Percentiles rank a stretch among this genome's conserved stretches.
Conservation (phyloP, 2,329 filamentous ascomycete species). For the Epichloe gansuensis region DNA sequence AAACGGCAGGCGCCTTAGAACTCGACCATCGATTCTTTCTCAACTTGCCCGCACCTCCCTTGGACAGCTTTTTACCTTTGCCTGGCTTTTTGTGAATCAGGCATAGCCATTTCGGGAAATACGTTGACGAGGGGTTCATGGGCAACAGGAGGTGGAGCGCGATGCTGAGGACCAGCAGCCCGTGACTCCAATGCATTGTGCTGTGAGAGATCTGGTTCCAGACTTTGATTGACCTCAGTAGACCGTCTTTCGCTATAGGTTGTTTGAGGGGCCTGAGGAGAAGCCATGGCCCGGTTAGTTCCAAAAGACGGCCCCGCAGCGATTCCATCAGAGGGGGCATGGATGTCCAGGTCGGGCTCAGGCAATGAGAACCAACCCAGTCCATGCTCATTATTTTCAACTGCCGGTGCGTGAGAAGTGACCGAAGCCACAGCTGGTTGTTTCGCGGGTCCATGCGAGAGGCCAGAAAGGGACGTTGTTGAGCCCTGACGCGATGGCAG, state of each 20-base stretch:
- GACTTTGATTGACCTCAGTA: background rate
- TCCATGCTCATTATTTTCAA: constrained; percentile 5
- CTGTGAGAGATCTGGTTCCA: background rate
- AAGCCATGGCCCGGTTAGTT: background rate
- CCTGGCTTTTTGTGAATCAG: constrained; percentile 10
- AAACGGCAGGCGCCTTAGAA: constrained; percentile 11
- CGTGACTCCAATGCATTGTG: constrained; percentile 13
- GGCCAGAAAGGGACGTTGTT: constrained; percentile 11
- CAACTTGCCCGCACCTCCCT: constrained; percentile 13
- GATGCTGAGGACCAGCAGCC: constrained; percentile 4
- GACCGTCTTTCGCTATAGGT: background rate
- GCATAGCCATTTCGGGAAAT: constrained; percentile 12
- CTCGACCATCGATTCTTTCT: constrained; percentile 15
- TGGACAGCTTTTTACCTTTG: constrained; percentile 20
- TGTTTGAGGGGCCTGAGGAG: background rate
- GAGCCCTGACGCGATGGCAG: constrained; percentile 12
- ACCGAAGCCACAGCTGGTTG: constrained; percentile 6
- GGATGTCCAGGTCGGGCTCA: background rate
- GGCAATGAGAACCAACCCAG: constrained; percentile 6
- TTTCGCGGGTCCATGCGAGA: constrained; percentile 8
- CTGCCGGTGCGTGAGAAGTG: constrained; percentile 6
- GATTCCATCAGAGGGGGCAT: background rate
- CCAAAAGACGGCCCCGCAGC: background rate
- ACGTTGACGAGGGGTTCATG: constrained; percentile 13
- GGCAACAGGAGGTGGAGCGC: constrained; percentile 6